Base-by-base conservation (phyloP, 495 filamentous ascomycete species). In the Jackrogersella multiformis region DNA sequence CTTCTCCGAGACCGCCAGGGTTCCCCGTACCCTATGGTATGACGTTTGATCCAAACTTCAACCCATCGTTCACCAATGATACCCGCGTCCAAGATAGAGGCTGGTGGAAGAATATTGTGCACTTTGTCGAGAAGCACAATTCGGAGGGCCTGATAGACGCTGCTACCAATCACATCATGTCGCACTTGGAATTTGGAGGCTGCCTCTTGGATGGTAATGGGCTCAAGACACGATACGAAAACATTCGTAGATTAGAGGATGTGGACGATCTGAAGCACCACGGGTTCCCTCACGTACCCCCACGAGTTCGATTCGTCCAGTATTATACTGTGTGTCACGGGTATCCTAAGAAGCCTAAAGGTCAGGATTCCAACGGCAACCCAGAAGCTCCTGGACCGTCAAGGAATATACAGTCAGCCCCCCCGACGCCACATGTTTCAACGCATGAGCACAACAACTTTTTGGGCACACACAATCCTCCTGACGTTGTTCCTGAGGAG, bases 251-350 rank as follows among this genome's bases (percentile, higher is more conserved):
- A 10, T 74, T 96, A n/a, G 93, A 96, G 66, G 87, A 89, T 61
- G 80, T 87, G 5, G 79, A 88, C 52, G 81, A 84, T 16, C 55
- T 71, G n/a, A 69, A 58, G 7, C 48, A 72, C 16, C 35, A 53
- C 10, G 65, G 61, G 10, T 68, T 59, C n/a, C 39, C 64, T 39
- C 56, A 72, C 21, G 44, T 69, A 16, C 70, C 72, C 1, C 64
- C 72, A 52, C 80, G 85, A 53, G 83, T 94, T 9, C 83, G 92
- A 2, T 97, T 97, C 70, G 81, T 92, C 38, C 97, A 97, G 70
- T 97, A 96, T 74, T 97, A 95, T 71, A 97, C 94, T 7, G 83
- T 90, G 23, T 93, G 91, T 56, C 90, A 89, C 4, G 93, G 92
- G 1, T 78, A 57, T 81, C 81, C 26, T 86, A 90, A 78, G 81